Evolutionary conservation across 768 basidiomycete species (phyloP), one percentile per base, ranked within the genome.

Genomic region (Podaxis sp.): DNA sequence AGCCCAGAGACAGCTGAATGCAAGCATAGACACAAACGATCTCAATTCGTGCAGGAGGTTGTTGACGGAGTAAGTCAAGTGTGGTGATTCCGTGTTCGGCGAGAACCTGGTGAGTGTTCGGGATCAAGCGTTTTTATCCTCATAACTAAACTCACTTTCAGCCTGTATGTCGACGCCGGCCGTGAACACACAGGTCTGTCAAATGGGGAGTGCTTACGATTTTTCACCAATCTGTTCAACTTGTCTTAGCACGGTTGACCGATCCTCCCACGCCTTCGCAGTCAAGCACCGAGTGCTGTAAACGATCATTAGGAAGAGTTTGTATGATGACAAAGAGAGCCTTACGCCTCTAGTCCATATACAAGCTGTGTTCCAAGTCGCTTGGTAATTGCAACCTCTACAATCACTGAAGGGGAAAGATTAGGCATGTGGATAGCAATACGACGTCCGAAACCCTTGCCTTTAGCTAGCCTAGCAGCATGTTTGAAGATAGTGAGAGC

Each of bases 231-330:
- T 88, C n/a, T 88, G 85, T 38, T 92, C 87, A 55, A 99, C 82
- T 72, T 99, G 96, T 13, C 90, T 83, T 59, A 99, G 82, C 6
- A 96, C 89, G 13, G 88, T 77, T 4, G 94, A 87, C 19, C 92
- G 79, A 68, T 95, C 90, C 68, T 98, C 96, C 96, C 96, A 99
- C 48, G 93, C 89, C 68, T 89, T 94, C 3, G 92, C 93, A 57
- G 79, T 83, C 40, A 98, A 70, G 67, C 88, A 90, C 11, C 96
- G 88, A 26, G 89, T 73, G 30, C 94, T 93, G 52, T 7, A 26
- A 19, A 39, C 22, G 36, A 8, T 36, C 17, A 28, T 19, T 51
- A 26, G 17, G 42, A 22, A 44, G 33, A 33, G 33, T 33, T 57
- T 11, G 39, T 54, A 57, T 53, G 28, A 57, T 46, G 59, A 6